These are phyloP conservation scores for Dactylellina drechsleri DNA, from an alignment of 2,329 filamentous ascomycete genomes.

Conservation along the genomic window DNA sequence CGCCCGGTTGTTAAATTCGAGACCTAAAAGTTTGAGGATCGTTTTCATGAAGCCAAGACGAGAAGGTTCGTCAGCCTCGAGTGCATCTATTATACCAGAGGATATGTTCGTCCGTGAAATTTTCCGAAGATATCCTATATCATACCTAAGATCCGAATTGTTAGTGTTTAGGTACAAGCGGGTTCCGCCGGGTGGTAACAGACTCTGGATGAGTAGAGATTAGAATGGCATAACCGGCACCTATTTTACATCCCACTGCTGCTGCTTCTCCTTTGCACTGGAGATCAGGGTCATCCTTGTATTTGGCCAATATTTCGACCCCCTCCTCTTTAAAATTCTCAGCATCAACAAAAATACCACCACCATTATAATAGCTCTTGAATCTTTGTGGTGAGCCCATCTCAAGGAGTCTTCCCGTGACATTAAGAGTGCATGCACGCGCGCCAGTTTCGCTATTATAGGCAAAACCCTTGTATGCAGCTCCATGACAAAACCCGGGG, in stretches of 20 bases:
- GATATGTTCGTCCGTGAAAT: conserved; percentile 76
- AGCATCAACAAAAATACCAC: conserved; percentile 89
- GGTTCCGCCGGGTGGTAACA: conserved; percentile 59
- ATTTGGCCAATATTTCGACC: conserved; percentile 84
- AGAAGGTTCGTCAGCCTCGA: conserved; percentile 75
- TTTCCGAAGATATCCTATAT: conserved; percentile 77
- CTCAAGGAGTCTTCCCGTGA: conserved; percentile 65
- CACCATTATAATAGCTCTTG: conserved; percentile 89
- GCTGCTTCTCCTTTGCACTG: conserved; percentile 77
- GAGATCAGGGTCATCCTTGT: conserved; percentile 77
- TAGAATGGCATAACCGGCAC: conserved; percentile 79
- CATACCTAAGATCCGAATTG: conserved; percentile 71
- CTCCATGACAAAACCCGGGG: conserved; percentile 83
- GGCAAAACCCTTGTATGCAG: conserved; percentile 87
- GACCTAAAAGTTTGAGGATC: conserved; percentile 80
- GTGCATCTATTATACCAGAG: conserved; percentile 72
- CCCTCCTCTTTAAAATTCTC: conserved; percentile 70
- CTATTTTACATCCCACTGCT: conserved; percentile 82
- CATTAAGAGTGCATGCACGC: conserved; percentile 73
- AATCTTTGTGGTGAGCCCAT: conserved; percentile 71
- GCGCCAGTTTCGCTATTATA: conserved; percentile 90
- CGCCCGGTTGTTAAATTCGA: conserved; percentile 73
- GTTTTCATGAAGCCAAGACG: conserved; percentile 81
- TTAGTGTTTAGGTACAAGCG: background rate
- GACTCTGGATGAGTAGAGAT: conserved; percentile 94